Conservation (phyloP, 352 stramenopile genomes). For the Phytophthora capsici region DNA sequence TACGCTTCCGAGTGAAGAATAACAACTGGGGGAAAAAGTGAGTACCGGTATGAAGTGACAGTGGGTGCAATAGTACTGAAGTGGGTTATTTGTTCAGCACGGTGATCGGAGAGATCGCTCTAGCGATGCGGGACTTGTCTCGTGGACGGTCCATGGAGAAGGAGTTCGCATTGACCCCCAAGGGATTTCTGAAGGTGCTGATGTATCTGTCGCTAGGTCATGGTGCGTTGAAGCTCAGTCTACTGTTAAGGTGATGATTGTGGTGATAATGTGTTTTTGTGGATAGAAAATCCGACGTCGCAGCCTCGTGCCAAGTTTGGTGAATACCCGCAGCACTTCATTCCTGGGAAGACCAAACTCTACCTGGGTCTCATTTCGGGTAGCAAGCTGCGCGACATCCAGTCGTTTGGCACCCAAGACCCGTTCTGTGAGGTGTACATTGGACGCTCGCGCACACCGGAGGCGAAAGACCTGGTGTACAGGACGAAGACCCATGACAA, state of each 20-base stretch:
- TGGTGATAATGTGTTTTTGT: not conserved
- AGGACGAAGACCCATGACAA: conserved; percentile 80
- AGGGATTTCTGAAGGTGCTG: conserved; percentile 71
- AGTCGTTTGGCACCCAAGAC: conserved; percentile 81
- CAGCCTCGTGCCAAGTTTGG: conserved; percentile 69
- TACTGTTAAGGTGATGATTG: not conserved
- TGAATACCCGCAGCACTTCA: conserved; percentile 80
- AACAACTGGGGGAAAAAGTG: conserved; percentile 85
- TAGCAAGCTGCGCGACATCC: conserved; percentile 78
- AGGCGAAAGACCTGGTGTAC: conserved; percentile 66
- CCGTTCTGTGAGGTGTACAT: conserved; percentile 78
- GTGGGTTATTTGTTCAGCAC: conserved; percentile 46
- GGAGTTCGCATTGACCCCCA: conserved; percentile 74
- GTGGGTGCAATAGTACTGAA: not conserved
- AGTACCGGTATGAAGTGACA: conserved; percentile 1
- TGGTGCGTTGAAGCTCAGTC: conserved; percentile 37
- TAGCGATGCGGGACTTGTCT: conserved; percentile 75
- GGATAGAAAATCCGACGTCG: conserved; percentile 71
- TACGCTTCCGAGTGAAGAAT: conserved; percentile 78
- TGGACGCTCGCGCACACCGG: conserved; percentile 50
- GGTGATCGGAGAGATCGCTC: conserved; percentile 69
- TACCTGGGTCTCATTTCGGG: conserved; percentile 70
- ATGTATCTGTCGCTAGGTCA: conserved; percentile 77
- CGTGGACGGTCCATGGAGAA: conserved; percentile 82
- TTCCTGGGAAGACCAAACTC: conserved; percentile 75